Evolutionary conservation across 2,329 filamentous ascomycete genomes (phyloP).

Genomic region (Claviceps maximensis): DNA sequence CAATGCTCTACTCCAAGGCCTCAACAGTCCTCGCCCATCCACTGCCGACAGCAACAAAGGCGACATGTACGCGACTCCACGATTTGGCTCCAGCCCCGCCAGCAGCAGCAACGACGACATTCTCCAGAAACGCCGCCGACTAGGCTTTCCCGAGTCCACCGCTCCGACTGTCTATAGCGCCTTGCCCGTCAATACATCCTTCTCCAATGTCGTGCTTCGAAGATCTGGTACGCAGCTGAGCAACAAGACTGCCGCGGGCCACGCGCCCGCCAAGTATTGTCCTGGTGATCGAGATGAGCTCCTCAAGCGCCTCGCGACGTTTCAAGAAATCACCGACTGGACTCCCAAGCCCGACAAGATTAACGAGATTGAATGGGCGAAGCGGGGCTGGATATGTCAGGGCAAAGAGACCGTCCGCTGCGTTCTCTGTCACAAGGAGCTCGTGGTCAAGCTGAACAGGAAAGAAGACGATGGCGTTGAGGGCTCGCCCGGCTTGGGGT

Average conservation of each 20-base stretch:
- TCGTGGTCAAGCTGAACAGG: slow-evolving; percentile 65
- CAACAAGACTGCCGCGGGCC: slow-evolving; percentile 10
- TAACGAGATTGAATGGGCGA: slow-evolving; percentile 89
- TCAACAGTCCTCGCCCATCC: slow-evolving; percentile 31
- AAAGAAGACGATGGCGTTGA: slow-evolving; percentile 44
- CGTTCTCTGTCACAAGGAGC: slow-evolving; percentile 68
- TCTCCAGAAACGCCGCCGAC: slow-evolving; percentile 39
- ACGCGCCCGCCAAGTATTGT: slow-evolving; percentile 54
- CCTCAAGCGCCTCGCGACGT: slow-evolving; percentile 68
- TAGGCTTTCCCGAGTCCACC: slow-evolving; percentile 30
- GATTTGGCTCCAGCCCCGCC: slow-evolving; percentile 8
- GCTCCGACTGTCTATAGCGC: slow-evolving; percentile 16
- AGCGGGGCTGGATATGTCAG: slow-evolving; percentile 78
- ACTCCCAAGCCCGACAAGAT: slow-evolving; percentile 79
- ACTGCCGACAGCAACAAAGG: slow-evolving; percentile 5
- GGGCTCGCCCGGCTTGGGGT: slow-evolving; percentile 35
- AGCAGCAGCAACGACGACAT: slow-evolving; percentile 23
- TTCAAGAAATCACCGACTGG: slow-evolving; percentile 85
- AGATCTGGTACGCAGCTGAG: slow-evolving; percentile 3
- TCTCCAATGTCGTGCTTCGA: slow-evolving; percentile 6
- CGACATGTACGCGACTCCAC: slow-evolving; percentile 12
- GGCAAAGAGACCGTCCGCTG: slow-evolving; percentile 76
- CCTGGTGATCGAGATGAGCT: slow-evolving; percentile 78
- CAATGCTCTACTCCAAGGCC: slow-evolving; percentile 57
- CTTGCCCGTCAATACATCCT: slow-evolving; percentile 10